Conservation (phyloP, 2,329 filamentous ascomycete species). For the Stromatinia cepivora region DNA sequence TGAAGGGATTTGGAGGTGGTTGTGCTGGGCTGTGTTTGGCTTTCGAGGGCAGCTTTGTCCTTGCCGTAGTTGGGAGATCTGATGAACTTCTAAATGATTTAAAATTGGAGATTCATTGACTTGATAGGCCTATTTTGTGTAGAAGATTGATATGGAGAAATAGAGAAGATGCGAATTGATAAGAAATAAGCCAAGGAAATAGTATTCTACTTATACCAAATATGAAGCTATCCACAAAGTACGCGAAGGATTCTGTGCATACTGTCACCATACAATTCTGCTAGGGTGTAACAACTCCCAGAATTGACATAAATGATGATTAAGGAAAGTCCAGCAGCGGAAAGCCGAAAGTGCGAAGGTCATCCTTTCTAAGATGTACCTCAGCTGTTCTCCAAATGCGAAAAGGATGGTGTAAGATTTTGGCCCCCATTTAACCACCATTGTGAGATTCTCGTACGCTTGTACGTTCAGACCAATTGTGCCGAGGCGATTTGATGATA, state of each 20-base stretch:
- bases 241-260: background rate
- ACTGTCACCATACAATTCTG: background rate
- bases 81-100: background rate
- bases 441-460: background rate
- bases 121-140: background rate
- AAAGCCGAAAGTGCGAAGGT: slow-evolving; percentile 3
- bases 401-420: background rate
- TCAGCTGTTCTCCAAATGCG: background rate
- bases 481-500: background rate
- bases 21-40: background rate
- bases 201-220: background rate
- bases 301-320: background rate
- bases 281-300: background rate
- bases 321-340: background rate
- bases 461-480: background rate
- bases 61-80: background rate
- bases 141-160: background rate
- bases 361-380: background rate
- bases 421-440: background rate
- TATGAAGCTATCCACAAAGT: background rate
- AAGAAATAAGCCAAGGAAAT: background rate
- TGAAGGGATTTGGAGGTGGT: background rate
- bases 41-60: background rate
- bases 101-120: background rate
- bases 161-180: background rate